Evolutionary conservation across 2,329 filamentous ascomycete species (phyloP), one percentile per base, ranked within the genome.

Genomic region (Penicillium carneum): DNA sequence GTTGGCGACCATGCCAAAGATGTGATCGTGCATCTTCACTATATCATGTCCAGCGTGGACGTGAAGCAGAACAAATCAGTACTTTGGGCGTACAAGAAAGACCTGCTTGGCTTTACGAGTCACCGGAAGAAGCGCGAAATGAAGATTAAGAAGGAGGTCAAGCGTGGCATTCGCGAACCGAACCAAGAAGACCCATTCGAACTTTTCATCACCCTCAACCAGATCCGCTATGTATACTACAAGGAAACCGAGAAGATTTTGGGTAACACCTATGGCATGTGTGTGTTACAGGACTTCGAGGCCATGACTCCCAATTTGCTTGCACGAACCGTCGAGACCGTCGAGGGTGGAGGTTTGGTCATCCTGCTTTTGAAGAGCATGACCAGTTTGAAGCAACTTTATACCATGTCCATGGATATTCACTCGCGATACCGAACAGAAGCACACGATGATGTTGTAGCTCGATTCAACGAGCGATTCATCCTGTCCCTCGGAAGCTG

Each of bases 191-290:
- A 99, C 76, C 91, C 95, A 0, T 99, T 99, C 82, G 95, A 99
- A 81, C 87, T 98, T 57, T 99, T 98, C 80, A 90, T 98, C 71
- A 95, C 93, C 61, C 88, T 97, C 59, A 91, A 98, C 82, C 93
- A 97, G 79, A 97, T 99, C 76, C 91, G 95, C 78, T 99, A 99
- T 86, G 92, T 95, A 60, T 99, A 97, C 84, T 99, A 99, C 84
- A 99, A 99, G 81, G 95, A 99, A 82, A 98, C 95, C 31, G 95
- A 99, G 74, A 98, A 97, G 84, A 97, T 99, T 74, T 81, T 98
- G 59, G 95, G 95, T 76, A 96, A 98, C 78, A 99, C 95, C 45
- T 99, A 95, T 75, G 94, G 94, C 75, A 97, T 97, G 92, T 97
- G 93, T 77, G 96, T 99, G 67, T 81, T 99, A 69, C 95, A 99